Percentiles rank a stretch among this genome's conserved stretches.
Conservation (phyloP, 805 yeast genomes). For the Pichia ethanolica region DNA sequence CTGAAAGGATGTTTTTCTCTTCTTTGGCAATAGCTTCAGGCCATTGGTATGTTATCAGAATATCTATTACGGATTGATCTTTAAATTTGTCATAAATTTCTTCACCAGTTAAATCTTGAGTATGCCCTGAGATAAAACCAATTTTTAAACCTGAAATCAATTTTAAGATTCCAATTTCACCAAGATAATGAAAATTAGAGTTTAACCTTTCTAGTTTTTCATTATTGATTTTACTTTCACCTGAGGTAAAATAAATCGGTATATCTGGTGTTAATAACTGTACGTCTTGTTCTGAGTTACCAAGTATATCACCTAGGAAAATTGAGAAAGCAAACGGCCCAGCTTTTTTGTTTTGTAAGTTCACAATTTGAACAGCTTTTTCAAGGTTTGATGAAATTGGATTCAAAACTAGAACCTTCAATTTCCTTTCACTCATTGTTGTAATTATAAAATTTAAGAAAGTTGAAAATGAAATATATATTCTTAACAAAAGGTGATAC, state of each 20-base stretch:
- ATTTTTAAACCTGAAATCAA: conserved; percentile 39
- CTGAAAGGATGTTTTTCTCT: conserved; percentile 36
- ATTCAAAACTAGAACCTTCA: conserved; percentile 33
- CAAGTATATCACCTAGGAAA: conserved; percentile 41
- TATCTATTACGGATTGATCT: conserved; percentile 33
- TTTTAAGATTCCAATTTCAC: conserved; percentile 32
- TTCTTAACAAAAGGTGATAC: not conserved
- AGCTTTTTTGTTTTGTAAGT: conserved; percentile 44
- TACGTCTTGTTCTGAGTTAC: conserved; percentile 17
- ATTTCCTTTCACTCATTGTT: not conserved
- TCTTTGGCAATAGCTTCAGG: conserved; percentile 43
- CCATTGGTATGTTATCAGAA: conserved; percentile 57
- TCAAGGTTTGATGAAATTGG: conserved; percentile 37
- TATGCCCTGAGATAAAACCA: conserved; percentile 36
- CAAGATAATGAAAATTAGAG: conserved; percentile 23
- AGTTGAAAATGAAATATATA: not conserved
- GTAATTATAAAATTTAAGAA: not conserved
- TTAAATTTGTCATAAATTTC: conserved; percentile 15
- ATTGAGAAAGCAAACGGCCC: conserved; percentile 60
- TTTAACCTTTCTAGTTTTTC: conserved; percentile 13
- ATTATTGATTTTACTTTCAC: conserved; percentile 11
- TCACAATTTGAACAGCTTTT: conserved; percentile 38
- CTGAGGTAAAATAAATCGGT: conserved; percentile 20
- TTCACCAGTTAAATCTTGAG: conserved; percentile 21
- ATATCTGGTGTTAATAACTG: not conserved